Conservation (phyloP, 1,284 basidiomycete genomes). For the Marasmius oreades region DNA sequence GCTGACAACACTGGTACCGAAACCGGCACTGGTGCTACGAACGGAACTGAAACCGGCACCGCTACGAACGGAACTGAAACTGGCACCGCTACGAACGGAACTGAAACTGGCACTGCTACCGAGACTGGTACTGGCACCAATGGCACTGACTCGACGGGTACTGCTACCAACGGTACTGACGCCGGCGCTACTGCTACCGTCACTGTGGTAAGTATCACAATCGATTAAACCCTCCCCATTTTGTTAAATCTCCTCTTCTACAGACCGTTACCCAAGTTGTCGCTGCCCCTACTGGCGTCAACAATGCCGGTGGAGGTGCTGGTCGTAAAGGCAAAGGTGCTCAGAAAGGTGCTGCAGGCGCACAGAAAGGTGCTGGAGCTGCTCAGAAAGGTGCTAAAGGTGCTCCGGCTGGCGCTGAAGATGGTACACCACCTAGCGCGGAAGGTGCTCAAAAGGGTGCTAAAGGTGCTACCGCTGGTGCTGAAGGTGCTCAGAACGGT, state of each 20-base stretch:
- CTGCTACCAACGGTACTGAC: neutral
- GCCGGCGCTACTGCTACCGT: slow-evolving; percentile 4
- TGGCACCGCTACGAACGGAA: neutral
- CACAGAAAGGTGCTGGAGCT: neutral
- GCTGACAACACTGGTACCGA: neutral
- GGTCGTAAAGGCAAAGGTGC: neutral
- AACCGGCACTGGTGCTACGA: neutral
- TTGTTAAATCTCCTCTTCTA: neutral
- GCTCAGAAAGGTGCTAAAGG: no score
- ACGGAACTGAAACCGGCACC: neutral
- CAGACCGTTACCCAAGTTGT: slow-evolving; percentile 8
- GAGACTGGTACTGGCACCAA: neutral
- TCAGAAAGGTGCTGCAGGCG: no score
- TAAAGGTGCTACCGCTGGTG: neutral
- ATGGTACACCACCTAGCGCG: neutral
- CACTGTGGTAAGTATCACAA: slow-evolving; percentile 5
- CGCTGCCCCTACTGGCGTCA: slow-evolving; percentile 1
- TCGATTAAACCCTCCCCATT: neutral
- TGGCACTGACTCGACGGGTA: neutral
- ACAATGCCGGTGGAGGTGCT: neutral
- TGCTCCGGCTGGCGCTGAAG: neutral
- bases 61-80: slow-evolving; percentile 2
- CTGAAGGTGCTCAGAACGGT: slow-evolving; percentile 3
- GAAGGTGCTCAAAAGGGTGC: neutral
- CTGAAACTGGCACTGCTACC: slow-evolving; percentile 2